Conservation (phyloP, 371 early-diverging fungal species). For the Furculomyces boomerangus region DNA sequence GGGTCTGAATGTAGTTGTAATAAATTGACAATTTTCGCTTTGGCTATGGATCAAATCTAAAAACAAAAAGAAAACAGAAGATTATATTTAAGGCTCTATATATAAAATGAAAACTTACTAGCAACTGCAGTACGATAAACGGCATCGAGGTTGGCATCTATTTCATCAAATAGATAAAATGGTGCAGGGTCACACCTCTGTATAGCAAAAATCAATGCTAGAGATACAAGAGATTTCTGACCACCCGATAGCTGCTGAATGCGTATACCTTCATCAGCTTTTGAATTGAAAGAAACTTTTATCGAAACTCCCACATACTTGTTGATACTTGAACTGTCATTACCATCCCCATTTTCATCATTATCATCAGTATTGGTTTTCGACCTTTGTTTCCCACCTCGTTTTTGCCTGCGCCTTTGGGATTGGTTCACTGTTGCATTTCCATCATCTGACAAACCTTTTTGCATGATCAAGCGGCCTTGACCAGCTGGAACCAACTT, state of each 20-base stretch:
- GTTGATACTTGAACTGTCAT: slow-evolving; percentile 20
- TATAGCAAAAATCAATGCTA: slow-evolving; percentile 97
- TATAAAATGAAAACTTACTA: slow-evolving; percentile 9
- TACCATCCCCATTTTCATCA: slow-evolving; percentile 7
- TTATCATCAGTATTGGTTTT: slow-evolving; percentile 5
- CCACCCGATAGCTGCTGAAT: slow-evolving; percentile 98
- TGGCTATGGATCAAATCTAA: slow-evolving; percentile 66
- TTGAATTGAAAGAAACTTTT: slow-evolving; percentile 72
- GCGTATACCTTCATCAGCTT: slow-evolving; percentile 60
- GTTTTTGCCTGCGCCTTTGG: neutral
- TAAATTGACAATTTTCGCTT: slow-evolving; percentile 80
- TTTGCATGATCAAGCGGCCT: slow-evolving; percentile 73
- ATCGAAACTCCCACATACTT: slow-evolving; percentile 87
- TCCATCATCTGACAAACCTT: slow-evolving; percentile 6
- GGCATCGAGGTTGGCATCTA: slow-evolving; percentile 98
- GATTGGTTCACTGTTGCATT: too few species aligned
- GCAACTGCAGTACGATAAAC: slow-evolving; percentile 90
- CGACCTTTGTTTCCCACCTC: neutral
- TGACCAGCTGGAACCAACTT: slow-evolving; percentile 79
- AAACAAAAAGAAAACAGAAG: too few species aligned
- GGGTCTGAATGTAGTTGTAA: slow-evolving; percentile 94
- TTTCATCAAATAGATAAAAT: slow-evolving; percentile 99
- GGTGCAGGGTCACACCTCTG: slow-evolving; percentile 98
- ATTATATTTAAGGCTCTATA: too few species aligned
- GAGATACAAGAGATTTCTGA: slow-evolving; percentile 96